Base-by-base conservation (phyloP, 139 green algal genomes). In the Diplosphaera chodatii region DNA sequence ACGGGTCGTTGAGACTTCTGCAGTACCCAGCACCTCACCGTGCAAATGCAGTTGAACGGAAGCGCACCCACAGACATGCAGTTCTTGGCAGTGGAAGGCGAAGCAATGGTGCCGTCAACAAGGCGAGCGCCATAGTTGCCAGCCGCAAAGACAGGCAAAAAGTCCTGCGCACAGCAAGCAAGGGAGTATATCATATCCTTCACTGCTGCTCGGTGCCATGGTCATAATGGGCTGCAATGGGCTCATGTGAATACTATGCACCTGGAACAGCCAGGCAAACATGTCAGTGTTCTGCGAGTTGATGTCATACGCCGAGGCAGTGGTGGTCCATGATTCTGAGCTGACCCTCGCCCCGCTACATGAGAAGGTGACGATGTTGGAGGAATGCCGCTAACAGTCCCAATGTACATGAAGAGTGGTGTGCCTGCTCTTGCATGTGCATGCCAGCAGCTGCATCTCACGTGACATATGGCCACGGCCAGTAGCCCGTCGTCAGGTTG, bases 261-360 rank as follows among this genome's bases (percentile, higher is more conserved):
- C 37, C 37, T 85, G 76, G n/a, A 85, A 64, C 64, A 78, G 41
- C 37, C 71, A 88, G 0, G 77, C 64, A 72, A 85, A 93, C 23
- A 65, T 31, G 72, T 95, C 85, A 34, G 94, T 72, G 28, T 84
- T 74, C 0, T 64, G 56, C 1, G 88, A 83, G 68, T 88, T 65
- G 55, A 34, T 55, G 74, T 96, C 90, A 77, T 97, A 97, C 3
- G 55, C 67, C 23, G 83, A 72, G 22, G 72, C 69, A n/a, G 70
- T 71, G 32, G 83, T 89, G 6, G 92, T 93, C 93, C 93, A 98
- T 0, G 89, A 96, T 70, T 97, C 93, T 71, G 81, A 89, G 55
- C 93, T 85, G 2, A 96, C 64, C 15, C 82, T 71, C 16, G 87
- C 88, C 25, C 92, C 92, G 27, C 70, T 73, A 66, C 32, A 67